A percentile compares a stretch with the other conserved stretches of the same genome.
phyloP scores from a whole-genome alignment of 441 rosid genomes.

The Isatis lusitanica region DNA sequence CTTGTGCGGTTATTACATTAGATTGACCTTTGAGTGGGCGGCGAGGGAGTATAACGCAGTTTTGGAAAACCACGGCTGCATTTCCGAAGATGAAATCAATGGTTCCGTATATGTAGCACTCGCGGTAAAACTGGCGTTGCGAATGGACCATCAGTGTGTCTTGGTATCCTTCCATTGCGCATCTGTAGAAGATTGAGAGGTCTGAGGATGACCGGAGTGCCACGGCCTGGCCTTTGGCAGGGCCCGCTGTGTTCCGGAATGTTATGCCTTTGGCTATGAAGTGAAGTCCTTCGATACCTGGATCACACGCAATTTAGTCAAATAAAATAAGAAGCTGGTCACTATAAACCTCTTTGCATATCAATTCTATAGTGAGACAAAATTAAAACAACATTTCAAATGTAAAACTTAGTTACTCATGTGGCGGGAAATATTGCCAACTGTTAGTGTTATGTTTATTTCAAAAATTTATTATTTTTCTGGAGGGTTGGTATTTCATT shows the following conservation, averaged over 20 bases:
- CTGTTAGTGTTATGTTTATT: not conserved
- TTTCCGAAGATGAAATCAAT: constrained; percentile 87
- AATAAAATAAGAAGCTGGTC: not conserved
- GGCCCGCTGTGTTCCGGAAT: constrained; percentile 75
- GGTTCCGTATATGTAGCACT: constrained; percentile 73
- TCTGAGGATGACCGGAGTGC: constrained; percentile 81
- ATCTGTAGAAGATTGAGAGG: constrained; percentile 68
- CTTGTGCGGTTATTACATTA: constrained; percentile 67
- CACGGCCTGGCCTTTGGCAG: constrained; percentile 72
- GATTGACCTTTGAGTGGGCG: constrained; percentile 59
- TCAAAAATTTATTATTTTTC: not conserved
- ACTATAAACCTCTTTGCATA: too few relatives aligned
- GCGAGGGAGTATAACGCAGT: constrained; percentile 63
- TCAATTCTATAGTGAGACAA: too few relatives aligned
- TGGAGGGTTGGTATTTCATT: too few relatives aligned
- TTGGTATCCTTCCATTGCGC: constrained; percentile 75
- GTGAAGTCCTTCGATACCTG: constrained; percentile 43
- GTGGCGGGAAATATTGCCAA: not conserved
- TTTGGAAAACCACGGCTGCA: constrained; percentile 69
- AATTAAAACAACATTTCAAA: too few relatives aligned
- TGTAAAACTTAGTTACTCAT: too few relatives aligned
- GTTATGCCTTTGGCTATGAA: constrained; percentile 75
- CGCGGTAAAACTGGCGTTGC: constrained; percentile 66
- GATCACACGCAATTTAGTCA: constrained; percentile 19
- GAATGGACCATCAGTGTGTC: constrained; percentile 73